Base-by-base conservation (phyloP, 1,139 yeast species). In the Candida mesenterica region DNA sequence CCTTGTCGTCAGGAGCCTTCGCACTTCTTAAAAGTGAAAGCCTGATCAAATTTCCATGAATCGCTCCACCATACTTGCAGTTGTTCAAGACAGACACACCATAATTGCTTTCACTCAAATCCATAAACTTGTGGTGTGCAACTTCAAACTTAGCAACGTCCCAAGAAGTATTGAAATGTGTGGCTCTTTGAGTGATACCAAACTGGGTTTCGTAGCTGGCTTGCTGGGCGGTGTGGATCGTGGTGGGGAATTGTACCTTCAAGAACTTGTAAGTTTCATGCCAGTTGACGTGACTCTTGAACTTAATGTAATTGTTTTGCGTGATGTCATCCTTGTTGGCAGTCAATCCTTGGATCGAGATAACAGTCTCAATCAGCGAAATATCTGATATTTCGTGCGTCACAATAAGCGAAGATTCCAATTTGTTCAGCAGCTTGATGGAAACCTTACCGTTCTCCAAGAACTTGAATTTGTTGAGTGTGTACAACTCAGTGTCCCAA, bases 71-170 rank as follows among this genome's bases (percentile, higher is more conserved):
- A 52, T 89, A 92, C 61, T 92, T 92, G 57, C 81, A 75, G 60
- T 88, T 82, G 57, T 90, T 92, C 51, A 92, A 58, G 17, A 92
- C 62, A 0, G 95, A 75, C n/a, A 89, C 95, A 52, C 97, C 97
- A 53, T 87, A 89, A 43, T 77, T 77, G 58, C 68, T 77, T 52
- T 88, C 97, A 24, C 95, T 83, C 52, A 86, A 79, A 56, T 92
- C 97, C 55, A 94, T 90, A 65, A 88, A 92, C 55, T 87, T 86
- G 61, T 92, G 97, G 51, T 85, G 90, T 49, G 96, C 87, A 15
- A 89, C 96, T 61, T 92, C 98, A 60, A 92, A 92, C 60, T 89
- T 89, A 41, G 97, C 97, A 28, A 82, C 83, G 54, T 90, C 98
- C 97, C 97, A 90, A 1, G 88, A 67, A 1, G 97, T 90, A 57